A percentile compares a stretch with the other conserved stretches of the same genome.
Conservation (phyloP, 2,329 filamentous ascomycete species). For the Aspergillus candidus region DNA sequence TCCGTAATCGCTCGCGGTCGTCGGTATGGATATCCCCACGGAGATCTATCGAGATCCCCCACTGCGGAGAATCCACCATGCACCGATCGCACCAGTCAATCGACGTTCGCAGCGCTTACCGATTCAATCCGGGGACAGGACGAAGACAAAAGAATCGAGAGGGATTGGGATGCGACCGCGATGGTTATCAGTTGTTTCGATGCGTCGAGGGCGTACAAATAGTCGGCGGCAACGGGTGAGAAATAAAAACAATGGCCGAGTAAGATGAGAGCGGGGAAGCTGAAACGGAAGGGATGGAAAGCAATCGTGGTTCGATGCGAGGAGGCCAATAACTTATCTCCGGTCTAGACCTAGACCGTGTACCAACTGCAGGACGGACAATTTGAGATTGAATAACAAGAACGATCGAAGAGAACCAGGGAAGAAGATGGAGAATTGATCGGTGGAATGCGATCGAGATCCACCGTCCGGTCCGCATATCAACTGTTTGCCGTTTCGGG, state of each 20-base stretch:
- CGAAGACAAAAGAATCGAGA: no score
- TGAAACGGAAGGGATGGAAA: not conserved
- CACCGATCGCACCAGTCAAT: conserved; percentile 19
- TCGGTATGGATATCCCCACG: not conserved
- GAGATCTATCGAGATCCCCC: conserved; percentile 42
- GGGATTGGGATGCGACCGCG: no score
- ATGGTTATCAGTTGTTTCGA: no score
- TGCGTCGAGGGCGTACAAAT: no score
- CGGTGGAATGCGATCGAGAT: conserved; percentile 6
- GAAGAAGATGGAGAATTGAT: conserved; percentile 8
- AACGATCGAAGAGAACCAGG: not conserved
- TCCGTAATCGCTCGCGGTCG: conserved; percentile 4
- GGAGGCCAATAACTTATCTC: no score
- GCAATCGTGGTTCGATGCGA: no score
- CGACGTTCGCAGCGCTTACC: conserved; percentile 1
- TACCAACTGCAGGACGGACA: not conserved
- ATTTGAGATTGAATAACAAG: not conserved
- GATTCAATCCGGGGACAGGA: no score
- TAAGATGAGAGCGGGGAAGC: conserved; percentile 1
- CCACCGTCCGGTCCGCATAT: conserved; percentile 11
- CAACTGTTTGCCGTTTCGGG: conserved; percentile 38
- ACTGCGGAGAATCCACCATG: conserved; percentile 40
- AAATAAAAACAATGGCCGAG: no score
- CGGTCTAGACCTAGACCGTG: no score
- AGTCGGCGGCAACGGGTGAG: no score